Percentiles rank a stretch among this genome's conserved stretches.
Evolutionary conservation across 345 rosid genomes (phyloP).

Genomic region (Bruguiera gymnorhiza): DNA sequence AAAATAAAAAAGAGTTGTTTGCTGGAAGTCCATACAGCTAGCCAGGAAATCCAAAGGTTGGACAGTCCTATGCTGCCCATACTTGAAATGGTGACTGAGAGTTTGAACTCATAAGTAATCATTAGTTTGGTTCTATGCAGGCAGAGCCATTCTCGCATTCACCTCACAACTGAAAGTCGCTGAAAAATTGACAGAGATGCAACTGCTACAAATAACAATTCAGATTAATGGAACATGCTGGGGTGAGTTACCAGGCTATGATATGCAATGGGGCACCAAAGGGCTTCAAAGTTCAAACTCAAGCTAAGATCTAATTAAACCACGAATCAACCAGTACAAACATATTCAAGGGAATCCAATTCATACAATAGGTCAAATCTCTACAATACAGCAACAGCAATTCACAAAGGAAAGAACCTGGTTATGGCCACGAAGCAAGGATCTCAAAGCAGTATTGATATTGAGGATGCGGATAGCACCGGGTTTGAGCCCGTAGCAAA

Average conservation of each 20-base stretch:
- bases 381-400: background rate
- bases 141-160: background rate
- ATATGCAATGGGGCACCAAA: background rate
- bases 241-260: background rate
- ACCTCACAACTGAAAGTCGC: background rate
- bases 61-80: no score
- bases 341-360: background rate
- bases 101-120: no score
- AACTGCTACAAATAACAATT: background rate
- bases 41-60: background rate
- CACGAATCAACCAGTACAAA: background rate
- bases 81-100: no score
- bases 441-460: constrained; percentile 71
- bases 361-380: background rate
- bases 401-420: constrained; percentile 44
- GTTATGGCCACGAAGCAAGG: constrained; percentile 74
- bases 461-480: constrained; percentile 84
- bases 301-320: no score
- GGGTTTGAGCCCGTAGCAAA: constrained; percentile 81
- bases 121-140: background rate
- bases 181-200: background rate
- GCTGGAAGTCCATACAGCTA: background rate
- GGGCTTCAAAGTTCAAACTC: background rate
- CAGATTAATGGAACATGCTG: background rate
- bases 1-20: background rate